phyloP scores from a whole-genome alignment of 2,329 filamentous ascomycete species.

The Aspergillus ustus region DNA sequence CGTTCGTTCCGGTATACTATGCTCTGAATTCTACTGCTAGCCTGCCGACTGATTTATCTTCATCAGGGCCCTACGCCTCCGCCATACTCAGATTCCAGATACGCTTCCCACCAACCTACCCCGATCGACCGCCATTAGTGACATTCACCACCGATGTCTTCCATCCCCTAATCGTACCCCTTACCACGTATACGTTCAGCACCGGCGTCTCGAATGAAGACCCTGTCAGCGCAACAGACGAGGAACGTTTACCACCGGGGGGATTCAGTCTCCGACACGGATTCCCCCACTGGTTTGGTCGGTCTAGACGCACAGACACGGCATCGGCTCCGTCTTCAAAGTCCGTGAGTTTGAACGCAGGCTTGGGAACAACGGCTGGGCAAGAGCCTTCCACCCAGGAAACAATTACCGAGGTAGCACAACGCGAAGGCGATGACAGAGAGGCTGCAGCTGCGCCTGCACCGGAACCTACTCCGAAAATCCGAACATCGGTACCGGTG shows the following conservation, averaged over 20 bases:
- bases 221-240: conserved; percentile 80
- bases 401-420: not conserved
- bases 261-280: conserved; percentile 89
- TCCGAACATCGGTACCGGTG: conserved; percentile 56
- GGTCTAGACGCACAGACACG: conserved; percentile 52
- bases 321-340: conserved; percentile 44
- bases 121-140: conserved; percentile 77
- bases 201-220: conserved; percentile 75
- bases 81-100: conserved; percentile 90
- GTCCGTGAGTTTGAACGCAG: conserved; percentile 48
- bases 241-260: conserved; percentile 81
- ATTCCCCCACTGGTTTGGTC: conserved; percentile 87
- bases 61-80: conserved; percentile 80
- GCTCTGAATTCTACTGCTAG: not conserved
- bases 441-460: conserved; percentile 7
- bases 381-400: not conserved
- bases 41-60: not conserved
- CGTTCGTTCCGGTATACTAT: conserved; percentile 74
- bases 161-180: conserved; percentile 87
- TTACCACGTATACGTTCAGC: conserved; percentile 93
- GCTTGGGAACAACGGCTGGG: not conserved
- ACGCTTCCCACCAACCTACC: conserved; percentile 81
- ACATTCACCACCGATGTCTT: conserved; percentile 93
- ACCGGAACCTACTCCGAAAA: conserved; percentile 24
- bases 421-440: conserved; percentile 7